phyloP scores from a whole-genome alignment of 805 yeast species.

The Ogataea pini region DNA sequence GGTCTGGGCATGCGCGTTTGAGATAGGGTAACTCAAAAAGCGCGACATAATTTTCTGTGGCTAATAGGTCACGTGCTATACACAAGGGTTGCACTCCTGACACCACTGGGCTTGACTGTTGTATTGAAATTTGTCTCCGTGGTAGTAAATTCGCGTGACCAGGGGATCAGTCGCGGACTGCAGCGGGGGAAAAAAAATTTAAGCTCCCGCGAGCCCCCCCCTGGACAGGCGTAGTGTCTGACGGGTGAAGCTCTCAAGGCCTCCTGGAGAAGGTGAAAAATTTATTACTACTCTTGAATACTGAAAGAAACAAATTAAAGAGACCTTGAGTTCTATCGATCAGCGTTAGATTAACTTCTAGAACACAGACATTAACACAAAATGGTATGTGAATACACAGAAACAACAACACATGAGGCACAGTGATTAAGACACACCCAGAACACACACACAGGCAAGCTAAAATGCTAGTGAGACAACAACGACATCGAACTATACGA shows the following conservation, averaged over 20 bases:
- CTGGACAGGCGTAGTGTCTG: background rate
- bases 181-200: background rate
- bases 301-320: constrained; percentile 3
- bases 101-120: background rate
- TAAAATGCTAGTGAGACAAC: too few relatives aligned
- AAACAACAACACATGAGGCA: constrained; percentile 1
- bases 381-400: constrained; percentile 30
- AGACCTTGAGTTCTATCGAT: constrained; percentile 5
- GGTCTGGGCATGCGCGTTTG: constrained; percentile 1
- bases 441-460: background rate
- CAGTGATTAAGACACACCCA: constrained; percentile 1
- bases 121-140: background rate
- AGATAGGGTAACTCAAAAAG: background rate
- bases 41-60: background rate
- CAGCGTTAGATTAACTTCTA: constrained; percentile 7
- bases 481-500: background rate
- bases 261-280: constrained; percentile 8
- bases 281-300: constrained; percentile 5
- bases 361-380: constrained; percentile 20
- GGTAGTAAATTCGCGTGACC: background rate
- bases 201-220: background rate
- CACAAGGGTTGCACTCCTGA: background rate
- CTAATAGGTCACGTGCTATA: background rate
- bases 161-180: background rate
- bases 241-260: background rate